Conservation (phyloP, 73 alveolate species). For the Paramecium biaurelia region DNA sequence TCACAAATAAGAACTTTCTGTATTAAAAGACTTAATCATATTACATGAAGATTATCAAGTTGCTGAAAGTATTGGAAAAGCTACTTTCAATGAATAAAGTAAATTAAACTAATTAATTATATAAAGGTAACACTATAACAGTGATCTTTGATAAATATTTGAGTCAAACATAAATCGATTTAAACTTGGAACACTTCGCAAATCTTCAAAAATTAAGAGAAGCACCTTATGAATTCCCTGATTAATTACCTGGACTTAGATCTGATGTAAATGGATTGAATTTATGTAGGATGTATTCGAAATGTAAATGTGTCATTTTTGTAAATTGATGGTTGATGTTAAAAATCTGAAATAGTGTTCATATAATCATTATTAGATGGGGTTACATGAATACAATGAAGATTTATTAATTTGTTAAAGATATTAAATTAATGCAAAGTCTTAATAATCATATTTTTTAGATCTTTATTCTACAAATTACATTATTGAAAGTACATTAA, state of each 20-base stretch:
- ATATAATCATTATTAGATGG: not conserved
- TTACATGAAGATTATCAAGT: not conserved
- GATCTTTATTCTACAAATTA: slow-evolving; percentile 37
- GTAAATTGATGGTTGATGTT: slow-evolving; percentile 20
- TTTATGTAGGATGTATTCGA: slow-evolving; percentile 18
- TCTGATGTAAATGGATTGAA: not conserved
- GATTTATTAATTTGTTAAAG: slow-evolving; percentile 17
- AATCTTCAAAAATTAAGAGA: not conserved
- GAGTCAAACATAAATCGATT: not conserved
- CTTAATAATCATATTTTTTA: not conserved
- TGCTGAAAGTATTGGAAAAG: slow-evolving; percentile 32
- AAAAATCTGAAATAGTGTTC: not conserved
- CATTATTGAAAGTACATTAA: not conserved
- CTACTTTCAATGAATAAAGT: not conserved
- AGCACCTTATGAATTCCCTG: not conserved
- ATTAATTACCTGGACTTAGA: not conserved
- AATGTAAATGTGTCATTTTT: slow-evolving; percentile 26
- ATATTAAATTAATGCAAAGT: not conserved
- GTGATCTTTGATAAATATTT: not conserved
- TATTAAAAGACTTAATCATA: not conserved
- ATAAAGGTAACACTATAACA: not conserved
- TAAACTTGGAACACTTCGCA: not conserved
- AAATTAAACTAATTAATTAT: not conserved
- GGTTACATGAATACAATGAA: slow-evolving; percentile 45
- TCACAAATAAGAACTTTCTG: not conserved